Conservation (phyloP, 805 yeast genomes). For the Cyberlindnera xylosilytica region DNA sequence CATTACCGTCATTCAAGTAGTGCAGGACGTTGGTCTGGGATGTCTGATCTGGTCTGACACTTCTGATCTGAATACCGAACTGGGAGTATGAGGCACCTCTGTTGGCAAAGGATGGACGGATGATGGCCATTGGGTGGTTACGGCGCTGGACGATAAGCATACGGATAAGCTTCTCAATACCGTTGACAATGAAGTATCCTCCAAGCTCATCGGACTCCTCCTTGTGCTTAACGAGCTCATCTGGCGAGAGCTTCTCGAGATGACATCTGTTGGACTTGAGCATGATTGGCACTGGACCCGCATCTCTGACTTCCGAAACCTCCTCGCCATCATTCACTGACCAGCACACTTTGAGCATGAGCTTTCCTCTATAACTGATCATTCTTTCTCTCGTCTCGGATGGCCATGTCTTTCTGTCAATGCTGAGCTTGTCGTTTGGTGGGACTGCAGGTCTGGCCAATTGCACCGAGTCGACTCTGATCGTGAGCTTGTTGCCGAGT, state of each 20-base stretch:
- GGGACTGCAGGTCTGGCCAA: conserved; percentile 81
- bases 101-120: conserved; percentile 90
- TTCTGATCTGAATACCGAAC: conserved; percentile 91
- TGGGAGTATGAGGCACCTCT: conserved; percentile 90
- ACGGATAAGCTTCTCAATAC: conserved; percentile 93
- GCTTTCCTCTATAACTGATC: conserved; percentile 74
- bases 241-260: conserved; percentile 77
- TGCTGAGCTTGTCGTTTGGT: conserved; percentile 64
- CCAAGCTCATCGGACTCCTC: conserved; percentile 97
- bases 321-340: conserved; percentile 86
- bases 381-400: conserved; percentile 88
- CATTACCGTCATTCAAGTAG: conserved; percentile 92
- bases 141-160: conserved; percentile 98
- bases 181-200: conserved; percentile 91
- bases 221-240: conserved; percentile 67
- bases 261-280: conserved; percentile 89
- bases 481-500: conserved; percentile 79
- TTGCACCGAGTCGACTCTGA: conserved; percentile 88
- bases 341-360: conserved; percentile 80
- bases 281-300: conserved; percentile 91
- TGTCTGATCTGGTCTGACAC: conserved; percentile 94
- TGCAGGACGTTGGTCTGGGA: conserved; percentile 98
- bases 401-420: conserved; percentile 78
- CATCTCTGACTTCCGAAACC: conserved; percentile 77
- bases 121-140: conserved; percentile 96